Evolutionary conservation across 768 basidiomycete genomes (phyloP).

Genomic region (Hericium erinaceus): DNA sequence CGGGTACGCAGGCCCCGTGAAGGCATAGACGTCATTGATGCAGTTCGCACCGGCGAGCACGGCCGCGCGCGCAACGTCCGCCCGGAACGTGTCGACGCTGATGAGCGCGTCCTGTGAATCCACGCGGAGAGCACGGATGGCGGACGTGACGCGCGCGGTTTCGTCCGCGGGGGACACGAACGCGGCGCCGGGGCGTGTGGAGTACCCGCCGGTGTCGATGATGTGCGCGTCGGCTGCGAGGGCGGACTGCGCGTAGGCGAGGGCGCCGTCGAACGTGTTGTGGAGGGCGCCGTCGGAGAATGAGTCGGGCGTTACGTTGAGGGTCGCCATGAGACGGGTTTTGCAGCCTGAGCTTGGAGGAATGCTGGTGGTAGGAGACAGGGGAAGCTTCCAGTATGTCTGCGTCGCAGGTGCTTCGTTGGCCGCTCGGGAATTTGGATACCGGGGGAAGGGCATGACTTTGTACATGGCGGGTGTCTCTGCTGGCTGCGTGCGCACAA

Average conservation of each 20-base stretch:
- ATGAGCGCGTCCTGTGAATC: constrained; percentile 37
- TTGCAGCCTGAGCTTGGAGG: constrained; percentile 17
- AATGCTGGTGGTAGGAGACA: constrained; percentile 21
- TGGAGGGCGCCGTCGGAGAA: constrained; percentile 81
- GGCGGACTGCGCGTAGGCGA: constrained; percentile 42
- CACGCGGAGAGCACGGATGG: constrained; percentile 50
- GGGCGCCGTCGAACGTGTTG: constrained; percentile 40
- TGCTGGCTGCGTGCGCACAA: constrained; percentile 24
- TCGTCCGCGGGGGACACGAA: constrained; percentile 67
- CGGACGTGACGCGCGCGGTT: constrained; percentile 57
- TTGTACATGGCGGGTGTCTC: constrained; percentile 45
- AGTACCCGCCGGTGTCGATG: constrained; percentile 90
- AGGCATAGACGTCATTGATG: constrained; percentile 88
- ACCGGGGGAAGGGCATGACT: constrained; percentile 66
- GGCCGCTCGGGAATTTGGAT: constrained; percentile 26
- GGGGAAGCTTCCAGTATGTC: constrained; percentile 42
- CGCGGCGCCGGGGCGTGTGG: constrained; percentile 75
- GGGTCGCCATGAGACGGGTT: constrained; percentile 81
- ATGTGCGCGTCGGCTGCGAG: constrained; percentile 58
- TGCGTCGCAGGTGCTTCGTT: constrained; percentile 27
- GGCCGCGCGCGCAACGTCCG: constrained; percentile 65
- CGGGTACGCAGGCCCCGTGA: constrained; percentile 51
- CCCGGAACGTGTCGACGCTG: constrained; percentile 87
- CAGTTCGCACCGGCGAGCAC: constrained; percentile 80
- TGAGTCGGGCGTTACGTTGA: constrained; percentile 92